phyloP scores from a whole-genome alignment of 2,329 filamentous ascomycete species.

The Colletotrichum musae region DNA sequence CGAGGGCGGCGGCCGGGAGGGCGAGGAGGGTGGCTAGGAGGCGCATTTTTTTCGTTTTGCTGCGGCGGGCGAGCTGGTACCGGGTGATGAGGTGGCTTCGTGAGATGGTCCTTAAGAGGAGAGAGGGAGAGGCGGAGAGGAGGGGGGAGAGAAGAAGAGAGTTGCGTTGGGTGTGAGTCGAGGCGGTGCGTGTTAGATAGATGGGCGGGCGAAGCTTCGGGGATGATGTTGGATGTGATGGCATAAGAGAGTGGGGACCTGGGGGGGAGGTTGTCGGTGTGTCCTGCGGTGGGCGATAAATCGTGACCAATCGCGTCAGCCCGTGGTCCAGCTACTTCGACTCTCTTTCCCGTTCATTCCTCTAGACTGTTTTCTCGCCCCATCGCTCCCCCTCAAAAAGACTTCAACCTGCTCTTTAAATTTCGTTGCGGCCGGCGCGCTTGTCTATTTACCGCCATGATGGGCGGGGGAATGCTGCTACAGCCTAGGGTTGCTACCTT shows the following conservation, averaged over 20 bases:
- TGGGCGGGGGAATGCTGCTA: neutral
- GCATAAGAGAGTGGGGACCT: neutral
- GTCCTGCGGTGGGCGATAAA: constrained; percentile 1
- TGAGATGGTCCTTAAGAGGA: neutral
- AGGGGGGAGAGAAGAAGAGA: constrained; percentile 12
- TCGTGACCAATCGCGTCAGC: constrained; percentile 29
- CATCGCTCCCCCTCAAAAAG: too few relatives aligned
- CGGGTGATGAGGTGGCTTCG: too few relatives aligned
- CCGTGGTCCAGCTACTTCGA: constrained; percentile 25
- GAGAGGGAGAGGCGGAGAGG: neutral
- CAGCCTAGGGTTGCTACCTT: neutral
- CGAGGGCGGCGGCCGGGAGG: constrained; percentile 51
- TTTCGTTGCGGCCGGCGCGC: constrained; percentile 15
- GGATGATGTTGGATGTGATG: neutral
- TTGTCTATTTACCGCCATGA: neutral
- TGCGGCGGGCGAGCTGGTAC: constrained; percentile 4
- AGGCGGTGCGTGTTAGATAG: neutral
- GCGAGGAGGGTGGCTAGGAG: constrained; percentile 51
- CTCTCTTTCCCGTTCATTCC: neutral
- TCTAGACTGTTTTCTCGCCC: too few relatives aligned
- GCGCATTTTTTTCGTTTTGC: constrained; percentile 51
- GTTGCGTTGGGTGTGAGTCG: neutral
- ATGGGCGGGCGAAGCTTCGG: constrained; percentile 17
- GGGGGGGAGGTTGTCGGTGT: neutral
- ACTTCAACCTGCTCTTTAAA: too few relatives aligned